These are phyloP conservation scores for Clausena lansium DNA, from an alignment of 345 rosid genomes.

Conservation along the genomic window DNA sequence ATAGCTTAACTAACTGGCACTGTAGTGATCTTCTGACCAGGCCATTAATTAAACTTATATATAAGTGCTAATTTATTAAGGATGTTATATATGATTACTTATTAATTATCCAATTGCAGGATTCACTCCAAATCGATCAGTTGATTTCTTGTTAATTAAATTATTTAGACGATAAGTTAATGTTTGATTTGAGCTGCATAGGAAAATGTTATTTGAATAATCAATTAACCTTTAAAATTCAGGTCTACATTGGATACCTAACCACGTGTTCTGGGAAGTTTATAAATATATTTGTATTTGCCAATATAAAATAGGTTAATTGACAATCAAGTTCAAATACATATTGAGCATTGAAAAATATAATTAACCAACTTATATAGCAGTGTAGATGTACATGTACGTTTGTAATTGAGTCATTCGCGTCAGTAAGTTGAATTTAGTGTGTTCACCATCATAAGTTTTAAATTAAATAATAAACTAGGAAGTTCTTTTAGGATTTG, in stretches of 20 bases:
- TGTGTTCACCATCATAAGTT: too few relatives aligned
- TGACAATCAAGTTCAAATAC: background rate
- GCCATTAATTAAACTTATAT: background rate
- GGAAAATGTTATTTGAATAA: background rate
- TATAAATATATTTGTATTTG: background rate
- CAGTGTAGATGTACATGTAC: too few relatives aligned
- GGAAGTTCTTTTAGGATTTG: too few relatives aligned
- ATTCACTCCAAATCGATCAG: background rate
- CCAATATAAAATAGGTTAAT: background rate
- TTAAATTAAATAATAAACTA: too few relatives aligned
- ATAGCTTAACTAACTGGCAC: constrained; percentile 26
- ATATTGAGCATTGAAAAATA: too few relatives aligned
- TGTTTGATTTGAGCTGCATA: background rate
- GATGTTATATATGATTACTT: constrained; percentile 5
- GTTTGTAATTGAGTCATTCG: too few relatives aligned
- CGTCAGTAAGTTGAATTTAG: too few relatives aligned
- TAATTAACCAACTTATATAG: too few relatives aligned
- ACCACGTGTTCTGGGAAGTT: background rate
- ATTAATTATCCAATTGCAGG: constrained; percentile 13
- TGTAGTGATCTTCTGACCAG: constrained; percentile 14
- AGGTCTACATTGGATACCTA: constrained; percentile 18
- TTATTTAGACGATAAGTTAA: background rate
- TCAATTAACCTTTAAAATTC: background rate
- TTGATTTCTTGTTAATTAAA: background rate
- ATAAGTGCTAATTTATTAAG: background rate